Percentiles rank a stretch among this genome's conserved stretches.
phyloP scores from a whole-genome alignment of 169 alveolate genomes.

The Eimeria necatrix region DNA sequence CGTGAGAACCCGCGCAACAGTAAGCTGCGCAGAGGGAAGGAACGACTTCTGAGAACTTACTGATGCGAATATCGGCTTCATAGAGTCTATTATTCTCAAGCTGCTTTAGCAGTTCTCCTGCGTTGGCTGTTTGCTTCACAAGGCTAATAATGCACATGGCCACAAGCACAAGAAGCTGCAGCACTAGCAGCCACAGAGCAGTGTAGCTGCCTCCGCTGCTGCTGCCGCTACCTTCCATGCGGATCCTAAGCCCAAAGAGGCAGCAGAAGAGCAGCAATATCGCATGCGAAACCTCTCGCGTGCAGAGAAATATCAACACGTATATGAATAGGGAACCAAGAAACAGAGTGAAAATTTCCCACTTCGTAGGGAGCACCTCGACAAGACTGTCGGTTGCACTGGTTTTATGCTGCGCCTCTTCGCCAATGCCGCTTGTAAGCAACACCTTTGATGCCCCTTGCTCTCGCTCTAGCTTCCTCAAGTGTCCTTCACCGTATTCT shows the following conservation, averaged over 20 bases:
- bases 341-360: constrained; percentile 23
- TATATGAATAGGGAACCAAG: constrained; percentile 17
- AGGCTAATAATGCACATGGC: constrained; percentile 25
- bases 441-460: no score
- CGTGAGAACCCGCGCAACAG: background rate
- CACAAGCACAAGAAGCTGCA: constrained; percentile 6
- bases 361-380: constrained; percentile 30
- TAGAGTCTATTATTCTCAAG: constrained; percentile 2
- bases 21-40: background rate
- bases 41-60: background rate
- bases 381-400: background rate
- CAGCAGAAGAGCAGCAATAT: constrained; percentile 51
- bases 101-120: background rate
- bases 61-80: constrained; percentile 55
- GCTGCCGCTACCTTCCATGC: constrained; percentile 52
- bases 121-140: background rate
- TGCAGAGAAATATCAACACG: constrained; percentile 4
- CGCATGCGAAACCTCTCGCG: constrained; percentile 4
- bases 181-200: constrained; percentile 49
- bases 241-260: constrained; percentile 42
- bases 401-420: background rate
- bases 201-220: constrained; percentile 62
- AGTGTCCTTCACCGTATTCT: no score
- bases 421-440: background rate
- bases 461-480: no score